phyloP scores from a whole-genome alignment of 2,329 filamentous ascomycete species.

The Claviceps arundinis region DNA sequence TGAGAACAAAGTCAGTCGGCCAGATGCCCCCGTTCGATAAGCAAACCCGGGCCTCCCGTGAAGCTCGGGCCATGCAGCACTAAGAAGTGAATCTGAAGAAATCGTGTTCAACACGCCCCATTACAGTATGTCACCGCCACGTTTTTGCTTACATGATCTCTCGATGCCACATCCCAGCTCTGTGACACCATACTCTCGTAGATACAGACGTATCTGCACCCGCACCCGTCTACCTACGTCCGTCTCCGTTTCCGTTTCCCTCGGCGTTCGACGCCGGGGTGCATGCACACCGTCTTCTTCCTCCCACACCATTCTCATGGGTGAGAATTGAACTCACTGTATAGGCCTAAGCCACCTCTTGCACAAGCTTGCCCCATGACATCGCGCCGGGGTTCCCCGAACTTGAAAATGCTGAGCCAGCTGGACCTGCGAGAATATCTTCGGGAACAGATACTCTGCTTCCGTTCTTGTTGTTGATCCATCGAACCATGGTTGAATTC shows the following conservation, averaged over 20 bases:
- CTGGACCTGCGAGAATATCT: conserved; percentile 52
- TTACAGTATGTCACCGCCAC: too few species aligned
- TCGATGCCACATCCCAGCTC: too few species aligned
- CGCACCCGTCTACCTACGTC: too few species aligned
- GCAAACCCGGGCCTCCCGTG: not conserved
- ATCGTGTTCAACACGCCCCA: too few species aligned
- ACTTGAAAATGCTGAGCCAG: conserved; percentile 43
- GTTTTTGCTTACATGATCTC: too few species aligned
- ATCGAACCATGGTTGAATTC: conserved; percentile 52
- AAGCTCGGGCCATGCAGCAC: not conserved
- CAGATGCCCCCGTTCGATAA: not conserved
- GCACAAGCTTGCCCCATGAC: conserved; percentile 35
- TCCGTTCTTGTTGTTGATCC: conserved; percentile 55
- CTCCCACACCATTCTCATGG: not conserved
- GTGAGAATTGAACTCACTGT: not conserved
- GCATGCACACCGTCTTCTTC: not conserved
- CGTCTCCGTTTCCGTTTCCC: not conserved
- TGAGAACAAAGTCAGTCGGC: conserved; percentile 4
- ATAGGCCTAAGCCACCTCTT: conserved; percentile 34
- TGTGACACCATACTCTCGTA: too few species aligned
- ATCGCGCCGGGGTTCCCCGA: conserved; percentile 16
- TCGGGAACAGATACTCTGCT: conserved; percentile 50
- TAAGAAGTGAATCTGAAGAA: not conserved
- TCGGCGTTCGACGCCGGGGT: not conserved
- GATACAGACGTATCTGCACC: too few species aligned